Conservation (phyloP, 1,284 basidiomycete genomes). For the Bondarzewia mesenterica region DNA sequence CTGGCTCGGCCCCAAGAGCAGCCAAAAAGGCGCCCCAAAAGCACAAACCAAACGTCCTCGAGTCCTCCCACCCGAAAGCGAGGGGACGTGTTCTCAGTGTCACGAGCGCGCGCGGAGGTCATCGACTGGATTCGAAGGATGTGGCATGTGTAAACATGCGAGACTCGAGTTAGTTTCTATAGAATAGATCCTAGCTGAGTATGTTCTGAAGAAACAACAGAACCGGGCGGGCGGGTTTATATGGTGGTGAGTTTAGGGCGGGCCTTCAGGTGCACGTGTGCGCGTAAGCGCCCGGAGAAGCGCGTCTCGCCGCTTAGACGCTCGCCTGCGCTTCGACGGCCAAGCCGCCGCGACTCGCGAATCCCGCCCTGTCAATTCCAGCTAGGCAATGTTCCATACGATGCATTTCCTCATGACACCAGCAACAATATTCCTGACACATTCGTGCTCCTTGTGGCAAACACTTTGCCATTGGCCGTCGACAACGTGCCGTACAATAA, state of each 20-base stretch:
- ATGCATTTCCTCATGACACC: too few species aligned
- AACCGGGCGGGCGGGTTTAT: constrained; percentile 21
- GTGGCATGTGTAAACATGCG: constrained; percentile 82
- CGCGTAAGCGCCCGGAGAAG: neutral
- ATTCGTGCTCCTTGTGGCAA: too few species aligned
- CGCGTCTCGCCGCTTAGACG: neutral
- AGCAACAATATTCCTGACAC: too few species aligned
- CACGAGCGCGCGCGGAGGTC: constrained; percentile 65
- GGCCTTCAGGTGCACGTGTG: neutral
- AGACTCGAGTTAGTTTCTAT: constrained; percentile 86
- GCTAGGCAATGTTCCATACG: too few species aligned
- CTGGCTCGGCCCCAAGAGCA: constrained; percentile 31
- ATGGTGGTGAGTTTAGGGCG: constrained; percentile 24
- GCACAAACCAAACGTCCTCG: constrained; percentile 66
- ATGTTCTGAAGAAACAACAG: constrained; percentile 56
- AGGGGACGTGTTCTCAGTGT: constrained; percentile 63
- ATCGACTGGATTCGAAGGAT: constrained; percentile 77
- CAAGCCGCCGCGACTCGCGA: neutral
- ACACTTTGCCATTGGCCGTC: too few species aligned
- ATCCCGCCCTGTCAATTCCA: too few species aligned
- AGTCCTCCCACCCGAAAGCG: constrained; percentile 30
- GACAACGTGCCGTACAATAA: too few species aligned
- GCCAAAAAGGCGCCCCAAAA: constrained; percentile 27
- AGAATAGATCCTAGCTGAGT: constrained; percentile 86
- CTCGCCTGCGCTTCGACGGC: too few species aligned